phyloP scores from a whole-genome alignment of 2,329 filamentous ascomycete genomes.

The Exophiala viscosa region DNA sequence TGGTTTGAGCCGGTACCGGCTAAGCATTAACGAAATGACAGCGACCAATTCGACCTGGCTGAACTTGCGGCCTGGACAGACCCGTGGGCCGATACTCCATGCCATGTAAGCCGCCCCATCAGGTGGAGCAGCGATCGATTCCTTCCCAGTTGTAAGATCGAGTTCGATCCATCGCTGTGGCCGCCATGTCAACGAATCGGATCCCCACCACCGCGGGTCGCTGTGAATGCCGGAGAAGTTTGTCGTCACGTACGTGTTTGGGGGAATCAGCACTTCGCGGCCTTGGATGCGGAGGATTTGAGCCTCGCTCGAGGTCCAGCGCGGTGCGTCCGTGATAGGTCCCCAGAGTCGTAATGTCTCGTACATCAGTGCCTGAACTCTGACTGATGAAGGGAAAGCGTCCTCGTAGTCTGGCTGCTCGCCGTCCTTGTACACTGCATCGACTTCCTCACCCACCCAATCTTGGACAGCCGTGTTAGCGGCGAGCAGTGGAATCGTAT shows the following conservation, averaged over 20 bases:
- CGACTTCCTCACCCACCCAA: conserved; percentile 44
- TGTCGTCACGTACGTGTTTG: conserved; percentile 19
- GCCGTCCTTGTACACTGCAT: conserved; percentile 10
- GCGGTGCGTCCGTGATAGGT: conserved; percentile 21
- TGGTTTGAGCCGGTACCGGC: conserved; percentile 12
- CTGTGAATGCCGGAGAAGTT: conserved; percentile 32
- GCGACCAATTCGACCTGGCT: conserved; percentile 39
- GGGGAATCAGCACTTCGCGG: conserved; percentile 20
- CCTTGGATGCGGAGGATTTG: conserved; percentile 19
- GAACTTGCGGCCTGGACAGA: conserved; percentile 36
- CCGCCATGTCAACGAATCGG: conserved; percentile 30
- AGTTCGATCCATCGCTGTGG: conserved; percentile 35
- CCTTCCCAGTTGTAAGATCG: conserved; percentile 9
- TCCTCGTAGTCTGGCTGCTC: conserved; percentile 13
- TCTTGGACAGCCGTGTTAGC: conserved; percentile 44
- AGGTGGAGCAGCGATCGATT: conserved; percentile 11
- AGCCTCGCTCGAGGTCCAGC: conserved; percentile 12
- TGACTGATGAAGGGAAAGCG: conserved; percentile 11
- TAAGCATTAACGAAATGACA: conserved; percentile 27
- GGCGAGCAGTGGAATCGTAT: conserved; percentile 44
- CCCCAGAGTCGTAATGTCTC: conserved; percentile 31
- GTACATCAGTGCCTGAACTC: conserved; percentile 24
- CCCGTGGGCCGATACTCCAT: conserved; percentile 32
- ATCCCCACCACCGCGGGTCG: conserved; percentile 31
- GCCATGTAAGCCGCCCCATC: conserved; percentile 27